Evolutionary conservation across 106 monocot species (phyloP), one percentile per base, ranked within the genome.

Genomic region (Dendrobium catenatum): DNA sequence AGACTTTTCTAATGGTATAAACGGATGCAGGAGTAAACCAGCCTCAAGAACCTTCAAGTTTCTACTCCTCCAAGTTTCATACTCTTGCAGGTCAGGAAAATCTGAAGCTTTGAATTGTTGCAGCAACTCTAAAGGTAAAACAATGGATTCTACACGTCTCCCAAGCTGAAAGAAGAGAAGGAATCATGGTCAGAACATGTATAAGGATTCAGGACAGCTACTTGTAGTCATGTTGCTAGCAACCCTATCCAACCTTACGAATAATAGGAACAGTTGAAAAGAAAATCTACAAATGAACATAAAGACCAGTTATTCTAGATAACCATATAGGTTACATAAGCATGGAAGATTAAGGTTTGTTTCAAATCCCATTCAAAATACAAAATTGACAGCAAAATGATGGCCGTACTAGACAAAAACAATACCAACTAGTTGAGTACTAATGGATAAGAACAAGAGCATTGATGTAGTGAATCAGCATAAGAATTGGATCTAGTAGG

Each of bases 21-120:
- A 79, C 67, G 96, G 94, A 78, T 97, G 94, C 6, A 86, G 76
- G 18, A 97, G 94, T 2, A 97, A 79, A 22, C 96, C 96, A 78
- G 86, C 88, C 54, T 97, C 94, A 73, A 97, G 94, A 77, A 97
- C 49, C 81, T 89, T 97, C 48, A 97, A 78, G 77, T 94, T 90
- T 80, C 96, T 87, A 75, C 22, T 73, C 58, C 80, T 84, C 94
- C 94, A 97, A 24, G 87, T 77, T 76, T 89, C 87, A 80, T 89
- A 94, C 49, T 94, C 92, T 78, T 92, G 86, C 49, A 85, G 92
- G 78, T 92, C 89, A 43, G 87, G 80, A 75, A 97, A 94, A 83
- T 97, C 96, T 78, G 96, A 90, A 81, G 90, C 82, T 77, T 94
- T 97, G 79, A 97, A 94, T 79, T 97, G 96, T 47, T 97, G 96